Base-by-base conservation (phyloP, 2,329 filamentous ascomycete species). In the Trichoderma afroharzianum region DNA sequence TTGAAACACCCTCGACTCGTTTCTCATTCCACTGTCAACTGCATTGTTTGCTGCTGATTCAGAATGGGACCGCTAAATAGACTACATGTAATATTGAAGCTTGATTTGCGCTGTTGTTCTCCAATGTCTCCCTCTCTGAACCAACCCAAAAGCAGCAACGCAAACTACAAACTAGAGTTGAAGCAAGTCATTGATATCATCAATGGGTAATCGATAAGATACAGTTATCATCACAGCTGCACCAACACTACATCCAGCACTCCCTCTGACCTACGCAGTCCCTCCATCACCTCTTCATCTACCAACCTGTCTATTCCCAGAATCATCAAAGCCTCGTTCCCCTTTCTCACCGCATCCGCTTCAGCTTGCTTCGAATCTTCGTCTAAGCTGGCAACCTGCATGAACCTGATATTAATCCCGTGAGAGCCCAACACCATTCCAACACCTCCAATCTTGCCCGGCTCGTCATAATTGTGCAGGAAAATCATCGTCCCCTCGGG, bases 391-490 rank as follows among this genome's bases (percentile, higher is more conserved):
- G 87, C 87, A 2, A 95, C 93, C 77, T 88, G 90, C 93, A 95
- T 96, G 78, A 91, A 94, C 59, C 87, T 88, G 79, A 95, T 93
- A 77, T 96, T 96, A 67, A 96, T 89, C 0, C 88, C 89, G 47
- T 91, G 87, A 47, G 85, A 85, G 0, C 93, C 93, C 30, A 95
- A 82, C 66, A 90, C 85, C 71, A 86, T 90, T 1, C 93, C 93
- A 3, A 96, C 93, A 47, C 90, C 89, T 2, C 93, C 93, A 78
- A 96, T 95, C 84, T 94, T 95, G 12, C 93, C 93, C 0, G 92
- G 92, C 74, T 90, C 87, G 77, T 96, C 93, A 76, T 93, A 94
- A 82, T 95, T 95, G 77, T 93, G 88, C 76, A 93, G 88, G 72
- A 95, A 91, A n/a, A 95, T 84, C 72, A 95, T 80, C 0, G 89